Base-by-base conservation (phyloP, 345 rosid genomes). In the Capsella bursapastoris region DNA sequence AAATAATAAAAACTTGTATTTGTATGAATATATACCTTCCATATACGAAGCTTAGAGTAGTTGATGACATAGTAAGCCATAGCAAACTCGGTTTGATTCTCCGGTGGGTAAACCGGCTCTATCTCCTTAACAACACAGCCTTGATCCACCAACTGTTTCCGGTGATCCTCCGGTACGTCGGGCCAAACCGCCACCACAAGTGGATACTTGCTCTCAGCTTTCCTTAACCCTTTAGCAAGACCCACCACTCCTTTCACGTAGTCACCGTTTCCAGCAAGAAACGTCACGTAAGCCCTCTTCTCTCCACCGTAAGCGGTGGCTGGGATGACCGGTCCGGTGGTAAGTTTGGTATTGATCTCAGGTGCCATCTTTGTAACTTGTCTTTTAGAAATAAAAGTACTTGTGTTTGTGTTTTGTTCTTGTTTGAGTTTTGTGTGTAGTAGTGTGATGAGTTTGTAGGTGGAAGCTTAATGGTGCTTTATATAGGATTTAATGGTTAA, bases 11-110 rank as follows among this genome's bases (percentile, higher is more conserved):
- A 14, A 14, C 1, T 7, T 35, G 38, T 35, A 35, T 7, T 7
- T 35, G 2, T 35, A 37, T 8, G 25, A 22, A 8, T 27, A 6
- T 31, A n/a, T 77, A 87, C 96, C 87, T 90, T 83, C 96, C 96
- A 90, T 8, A 90, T 90, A 70, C 96, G 89, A 50, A 90, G 90
- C 78, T 90, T 88, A 74, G 90, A 86, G 82, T 90, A 90, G 79
- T 88, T 90, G 82, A 90, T 88, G 53, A 90, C 93, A 27, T 90
- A 90, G 51, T 90, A 85, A 32, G 87, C 85, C 96, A 90, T 86
- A 63, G 93, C 92, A 9, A 87, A 89, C 68, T 79, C 82, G 8
- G 96, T 89, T 76, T 87, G 89, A 56, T 83, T 89, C 72, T 83
- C 85, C 1, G 96, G 93, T 3, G 96, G 96, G 51, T 88, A 69